Evolutionary conservation across 1,284 basidiomycete genomes (phyloP).

Genomic region (Mrakiaceae sp.): DNA sequence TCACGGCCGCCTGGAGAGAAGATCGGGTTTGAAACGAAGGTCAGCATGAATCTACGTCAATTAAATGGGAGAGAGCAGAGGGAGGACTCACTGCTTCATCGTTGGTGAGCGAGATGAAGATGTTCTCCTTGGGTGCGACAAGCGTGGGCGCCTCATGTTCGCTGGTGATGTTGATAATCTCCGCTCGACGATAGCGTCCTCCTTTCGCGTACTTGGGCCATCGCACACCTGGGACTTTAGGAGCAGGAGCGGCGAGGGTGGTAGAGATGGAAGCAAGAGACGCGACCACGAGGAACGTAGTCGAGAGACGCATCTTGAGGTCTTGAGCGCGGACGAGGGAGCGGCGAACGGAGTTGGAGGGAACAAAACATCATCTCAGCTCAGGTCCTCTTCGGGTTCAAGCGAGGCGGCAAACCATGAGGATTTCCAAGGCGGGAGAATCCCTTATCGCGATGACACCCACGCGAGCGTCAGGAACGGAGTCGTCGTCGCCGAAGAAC

Average conservation of each 20-base stretch:
- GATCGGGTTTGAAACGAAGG: too few species aligned
- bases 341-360: too few species aligned
- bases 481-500: too few species aligned
- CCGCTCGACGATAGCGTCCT: not conserved
- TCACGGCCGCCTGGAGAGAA: conserved; percentile 18
- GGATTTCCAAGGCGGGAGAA: too few species aligned
- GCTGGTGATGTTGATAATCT: conserved; percentile 14
- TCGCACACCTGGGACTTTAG: not conserved
- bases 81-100: conserved; percentile 23
- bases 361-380: too few species aligned
- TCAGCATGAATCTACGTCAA: too few species aligned
- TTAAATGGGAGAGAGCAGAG: too few species aligned
- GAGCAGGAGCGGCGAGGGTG: not conserved
- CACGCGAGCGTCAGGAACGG: too few species aligned
- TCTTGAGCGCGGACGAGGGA: not conserved
- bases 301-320: not conserved
- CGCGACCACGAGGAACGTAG: not conserved
- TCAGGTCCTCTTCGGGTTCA: too few species aligned
- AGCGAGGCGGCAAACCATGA: too few species aligned
- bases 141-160: conserved; percentile 16
- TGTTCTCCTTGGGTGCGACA: conserved; percentile 26
- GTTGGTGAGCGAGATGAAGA: conserved; percentile 24
- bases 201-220: not conserved
- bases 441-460: too few species aligned
- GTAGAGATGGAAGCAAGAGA: not conserved